Base-by-base conservation (phyloP, 805 yeast genomes). In the Yamadazyma paraphyllophila region DNA sequence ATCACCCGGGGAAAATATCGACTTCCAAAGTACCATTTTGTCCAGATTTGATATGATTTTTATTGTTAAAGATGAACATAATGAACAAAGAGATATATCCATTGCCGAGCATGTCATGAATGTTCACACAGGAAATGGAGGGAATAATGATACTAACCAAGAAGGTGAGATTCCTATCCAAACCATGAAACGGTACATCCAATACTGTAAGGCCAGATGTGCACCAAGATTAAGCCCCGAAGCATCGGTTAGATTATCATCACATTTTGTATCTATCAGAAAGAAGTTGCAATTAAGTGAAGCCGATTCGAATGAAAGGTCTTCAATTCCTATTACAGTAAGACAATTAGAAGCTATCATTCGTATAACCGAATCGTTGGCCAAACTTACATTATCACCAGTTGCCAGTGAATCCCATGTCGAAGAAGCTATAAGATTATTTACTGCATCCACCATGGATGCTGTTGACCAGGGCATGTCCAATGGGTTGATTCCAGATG, bases 31-130 rank as follows among this genome's bases (percentile, higher is more conserved):
- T 1, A 92, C 99, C 1, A 87, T 94, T 67, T 74, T 94, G 65
- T 94, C 99, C 10, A 85, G 99, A 71, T 94, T 94, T 64, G 99
- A 94, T 69, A 94, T 94, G 98, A 94, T 94, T 59, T 94, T 89
- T 68, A 88, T 94, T 57, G 96, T 94, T 43, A 92, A 90, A 60
- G 99, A 94, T 69, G 96, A 87, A 44, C 98, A 94, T 65, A 84
- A 90, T 61, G 88, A 84, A 53, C 77, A 73, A 34, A 77, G 96
- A 59, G 99, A 94, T 71, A 78, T 83, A 38, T 80, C 89, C 1
- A 90, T 94, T 57, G 99, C 99, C 2, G 82, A 82, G 52, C 99
- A 94, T 66, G 99, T 94, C 45, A 83, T 94, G 85, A 85, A 88
- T 57, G 85, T 95, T 37, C 99, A 94, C 67, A 88, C 96, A 40